These are phyloP conservation scores for Aspergillus viridinutans DNA, from an alignment of 2,329 filamentous ascomycete genomes.

Conservation along the genomic window DNA sequence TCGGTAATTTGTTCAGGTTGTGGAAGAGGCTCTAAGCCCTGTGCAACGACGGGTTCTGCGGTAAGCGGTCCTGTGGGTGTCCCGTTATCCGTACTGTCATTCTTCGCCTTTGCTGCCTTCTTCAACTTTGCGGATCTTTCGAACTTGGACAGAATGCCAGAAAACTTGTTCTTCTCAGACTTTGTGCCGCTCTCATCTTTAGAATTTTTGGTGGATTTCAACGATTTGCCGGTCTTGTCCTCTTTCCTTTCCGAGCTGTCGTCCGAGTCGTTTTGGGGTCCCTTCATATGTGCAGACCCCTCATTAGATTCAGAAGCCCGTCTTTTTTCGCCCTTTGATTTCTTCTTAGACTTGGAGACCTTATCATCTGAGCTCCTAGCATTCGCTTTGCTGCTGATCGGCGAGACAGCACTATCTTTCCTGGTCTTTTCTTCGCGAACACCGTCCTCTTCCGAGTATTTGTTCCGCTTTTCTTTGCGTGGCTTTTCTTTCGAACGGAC, in stretches of 20 bases:
- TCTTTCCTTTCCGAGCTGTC: slow-evolving; percentile 16
- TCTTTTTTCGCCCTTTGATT: slow-evolving; percentile 37
- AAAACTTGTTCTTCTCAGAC: slow-evolving; percentile 29
- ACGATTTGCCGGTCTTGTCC: slow-evolving; percentile 1
- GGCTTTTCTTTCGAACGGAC: slow-evolving; percentile 28
- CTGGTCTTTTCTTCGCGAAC: slow-evolving; percentile 27
- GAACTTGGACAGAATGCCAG: slow-evolving; percentile 37
- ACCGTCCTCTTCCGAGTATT: slow-evolving; percentile 21
- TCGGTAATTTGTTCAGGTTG: slow-evolving; percentile 61
- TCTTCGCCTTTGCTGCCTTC: slow-evolving; percentile 9
- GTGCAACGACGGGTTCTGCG: slow-evolving; percentile 30
- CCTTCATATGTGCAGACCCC: slow-evolving; percentile 25
- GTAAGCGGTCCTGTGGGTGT: slow-evolving; percentile 5
- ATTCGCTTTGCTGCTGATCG: slow-evolving; percentile 22
- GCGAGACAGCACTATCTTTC: slow-evolving; percentile 27
- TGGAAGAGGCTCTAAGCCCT: slow-evolving; percentile 73
- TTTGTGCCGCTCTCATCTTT: slow-evolving; percentile 22
- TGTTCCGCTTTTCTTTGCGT: slow-evolving; percentile 23
- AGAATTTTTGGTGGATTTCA: slow-evolving; percentile 4
- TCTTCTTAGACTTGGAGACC: slow-evolving; percentile 21
- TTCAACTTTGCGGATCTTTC: slow-evolving; percentile 30
- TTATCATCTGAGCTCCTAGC: slow-evolving; percentile 20
- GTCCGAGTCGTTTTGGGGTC: slow-evolving; percentile 2
- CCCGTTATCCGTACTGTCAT: slow-evolving; percentile 11
- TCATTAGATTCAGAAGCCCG: slow-evolving; percentile 21